Percentiles rank a stretch among this genome's conserved stretches.
Conservation (phyloP, 345 rosid species). For the Toxicodendron radicans region DNA sequence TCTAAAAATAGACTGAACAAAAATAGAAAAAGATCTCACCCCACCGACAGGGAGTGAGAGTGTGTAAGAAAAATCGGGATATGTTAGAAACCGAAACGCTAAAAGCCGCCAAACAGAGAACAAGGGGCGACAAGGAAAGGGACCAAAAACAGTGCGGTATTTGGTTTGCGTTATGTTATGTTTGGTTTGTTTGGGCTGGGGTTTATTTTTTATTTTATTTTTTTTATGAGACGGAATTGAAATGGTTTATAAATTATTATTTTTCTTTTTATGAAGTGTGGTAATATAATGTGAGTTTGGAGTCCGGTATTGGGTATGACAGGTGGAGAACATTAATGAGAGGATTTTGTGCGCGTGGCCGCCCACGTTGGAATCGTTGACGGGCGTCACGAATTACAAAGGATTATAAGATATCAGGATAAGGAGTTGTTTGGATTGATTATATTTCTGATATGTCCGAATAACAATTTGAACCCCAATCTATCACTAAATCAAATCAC, state of each 20-base stretch:
- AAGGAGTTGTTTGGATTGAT: not conserved
- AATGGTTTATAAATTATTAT: conserved; percentile 7
- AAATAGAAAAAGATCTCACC: conserved; percentile 15
- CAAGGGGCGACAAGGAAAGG: not conserved
- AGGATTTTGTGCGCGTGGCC: not conserved
- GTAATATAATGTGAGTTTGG: conserved; percentile 24
- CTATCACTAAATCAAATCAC: no score
- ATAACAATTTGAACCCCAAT: no score
- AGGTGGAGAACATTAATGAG: not conserved
- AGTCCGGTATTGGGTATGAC: conserved; percentile 26
- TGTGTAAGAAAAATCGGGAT: conserved; percentile 30
- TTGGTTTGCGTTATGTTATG: not conserved
- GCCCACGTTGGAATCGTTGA: conserved; percentile 14
- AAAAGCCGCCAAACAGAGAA: conserved; percentile 37
- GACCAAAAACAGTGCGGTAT: not conserved
- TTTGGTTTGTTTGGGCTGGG: not conserved
- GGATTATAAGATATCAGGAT: no score
- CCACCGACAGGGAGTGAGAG: conserved; percentile 17
- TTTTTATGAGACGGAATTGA: conserved; percentile 34
- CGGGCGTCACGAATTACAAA: not conserved
- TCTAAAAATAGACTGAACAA: conserved; percentile 12
- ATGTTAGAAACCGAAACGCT: conserved; percentile 38
- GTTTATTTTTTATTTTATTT: not conserved
- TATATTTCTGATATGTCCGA: no score
- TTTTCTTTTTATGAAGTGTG: not conserved